Evolutionary conservation across 129 eudicot genomes (phyloP), one percentile per base, ranked within the genome.

Genomic region (Artemisia annua): DNA sequence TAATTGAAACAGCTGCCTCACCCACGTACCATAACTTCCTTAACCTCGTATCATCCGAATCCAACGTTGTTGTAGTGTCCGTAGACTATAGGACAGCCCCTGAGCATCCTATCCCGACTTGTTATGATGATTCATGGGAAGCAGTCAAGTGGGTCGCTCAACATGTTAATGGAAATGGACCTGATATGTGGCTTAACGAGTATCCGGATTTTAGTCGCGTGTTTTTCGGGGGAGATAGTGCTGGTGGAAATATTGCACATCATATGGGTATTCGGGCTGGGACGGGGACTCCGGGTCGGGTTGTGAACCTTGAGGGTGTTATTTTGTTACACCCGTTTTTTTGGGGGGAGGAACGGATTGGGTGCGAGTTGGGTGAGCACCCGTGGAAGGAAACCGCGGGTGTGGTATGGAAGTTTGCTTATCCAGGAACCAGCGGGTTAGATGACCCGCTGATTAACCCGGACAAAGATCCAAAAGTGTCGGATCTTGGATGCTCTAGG

Each of bases 241-340:
- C 84, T 2, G 85, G 85, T 2, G 92, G 76, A 3, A 87, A 73
- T 62, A 82, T 87, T 32, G 80, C 69, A 5, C 87, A 87, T 46
- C 83, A 87, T 32, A 32, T 82, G 69, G 76, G 82, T 3, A 81
- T 79, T 54, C 79, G 77, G 35, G 7, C 52, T 30, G 82, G 86
- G 71, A 35, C 46, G 3, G 53, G 32, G 43, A 63, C 57, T 3
- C n/a, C 2, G 0, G 3, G 12, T 2, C 67, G 57, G n/a, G 22
- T 20, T 20, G 7, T 82, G 35, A 52, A 65, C 1, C 72, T 89
- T 4, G 18, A 17, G 3, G 88, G 92, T 2, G 12, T 75, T 18
- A 74, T 71, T 0, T 16, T 85, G 60, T 54, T 83, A 15, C 90
- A 84, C 16, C 96, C 93, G 15, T 80, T 63, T 69, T 89, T 89